Evolutionary conservation across 1,139 yeast genomes (phyloP), one percentile per base, ranked within the genome.

Genomic region (Williopsis jadinii): DNA sequence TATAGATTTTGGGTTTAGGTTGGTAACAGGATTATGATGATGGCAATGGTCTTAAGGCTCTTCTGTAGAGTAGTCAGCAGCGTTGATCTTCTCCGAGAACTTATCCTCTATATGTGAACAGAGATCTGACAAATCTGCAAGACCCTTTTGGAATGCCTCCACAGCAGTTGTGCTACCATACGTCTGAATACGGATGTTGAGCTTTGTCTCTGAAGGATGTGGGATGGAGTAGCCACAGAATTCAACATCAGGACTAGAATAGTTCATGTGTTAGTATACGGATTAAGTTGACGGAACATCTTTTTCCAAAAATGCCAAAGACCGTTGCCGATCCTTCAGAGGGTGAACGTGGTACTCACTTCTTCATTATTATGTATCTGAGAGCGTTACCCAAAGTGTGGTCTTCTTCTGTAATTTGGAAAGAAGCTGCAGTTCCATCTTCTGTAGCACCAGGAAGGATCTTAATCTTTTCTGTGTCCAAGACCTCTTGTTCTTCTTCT

Each of bases 211-310:
- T 30, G 96, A 86, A 28, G 98, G 98, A 65, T 92, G 98, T n/a
- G 98, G 98, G 49, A 92, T 94, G 38, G 97, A 86, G 67, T 92
- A 92, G 44, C 98, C 98, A 60, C 97, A 92, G 63, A 94, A 92
- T 59, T 92, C 98, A 30, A 92, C 97, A 53, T 88, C 95, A 32
- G 97, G 96, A 66, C 39, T 37, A 68, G 62, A 37, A 14, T 6
- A 6, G 24, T 19, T 19, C 24, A 19, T 19, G 24, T 19, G 24
- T 19, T 19, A 19, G 24, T 19, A 19, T 19, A 4, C 24, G 4
- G 24, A 5, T 19, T 6, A 19, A 19, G 24, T 19, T 19, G 24
- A 19, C 4, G 24, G 6, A 19, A 6, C 24, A 6, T 19, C 6
- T 19, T 19, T 6, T 19, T 6, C 6, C 24, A 19, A 19, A 19